Evolutionary conservation across 768 basidiomycete genomes (phyloP), one percentile per base, ranked within the genome.

Genomic region (Tulasnella sp.): DNA sequence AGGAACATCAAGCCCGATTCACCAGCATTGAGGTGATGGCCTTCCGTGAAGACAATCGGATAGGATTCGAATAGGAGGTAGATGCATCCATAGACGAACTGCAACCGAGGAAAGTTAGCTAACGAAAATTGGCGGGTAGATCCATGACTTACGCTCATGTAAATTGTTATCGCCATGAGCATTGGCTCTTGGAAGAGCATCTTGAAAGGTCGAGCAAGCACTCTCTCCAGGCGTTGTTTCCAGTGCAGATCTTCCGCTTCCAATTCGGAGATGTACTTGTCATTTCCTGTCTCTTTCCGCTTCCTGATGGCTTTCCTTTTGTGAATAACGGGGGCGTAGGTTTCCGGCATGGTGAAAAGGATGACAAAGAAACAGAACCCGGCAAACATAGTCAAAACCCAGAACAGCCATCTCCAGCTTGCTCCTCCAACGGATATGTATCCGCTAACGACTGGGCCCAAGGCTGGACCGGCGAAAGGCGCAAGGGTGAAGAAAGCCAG

Each of bases 11-110:
- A 78, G 4, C 83, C 83, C 0, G 70, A 70, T 10, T 79, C 70
- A 32, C 82, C 82, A 3, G 82, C 72, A 78, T 83, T 83, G 39
- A 83, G 79, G 44, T 81, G 81, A 79, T 83, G 83, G 4, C 70
- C n/a, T 39, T 76, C 67, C n/a, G 77, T 79, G 74, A 83, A 84
- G 51, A 84, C 81, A 79, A 83, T 80, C 0, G 83, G 83, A 78
- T 82, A 82, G 13, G 82, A 81, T 61, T 84, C 83, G 80, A 83
- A 84, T 20, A 82, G 78, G n/a, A 82, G 78, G 77, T 82, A 83
- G 23, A 82, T 77, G 77, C 80, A 78, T 16, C 81, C 81, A 72
- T 81, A 81, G 35, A 73, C 70, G 71, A 79, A 72, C 32, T 55
- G n/a, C 32, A 13, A 26, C 18, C 18, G 23, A 39, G 23, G 51